Evolutionary conservation across 2,329 filamentous ascomycete species (phyloP).

Genomic region (Huntiella savannae): DNA sequence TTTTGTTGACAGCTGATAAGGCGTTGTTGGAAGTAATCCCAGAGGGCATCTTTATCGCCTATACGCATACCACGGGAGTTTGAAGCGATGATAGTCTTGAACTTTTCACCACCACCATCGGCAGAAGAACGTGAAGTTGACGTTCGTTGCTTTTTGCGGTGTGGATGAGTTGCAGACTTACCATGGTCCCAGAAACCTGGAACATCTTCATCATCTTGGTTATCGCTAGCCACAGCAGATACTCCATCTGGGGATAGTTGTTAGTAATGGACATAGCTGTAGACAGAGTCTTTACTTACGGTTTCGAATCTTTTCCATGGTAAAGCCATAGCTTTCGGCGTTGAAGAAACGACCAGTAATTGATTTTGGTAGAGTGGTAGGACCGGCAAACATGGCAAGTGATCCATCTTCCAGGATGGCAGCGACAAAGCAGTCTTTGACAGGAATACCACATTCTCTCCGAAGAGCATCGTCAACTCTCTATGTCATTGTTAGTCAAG

Average conservation of each 20-base stretch:
- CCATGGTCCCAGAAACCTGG: too few species aligned
- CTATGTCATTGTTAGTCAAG: conserved; percentile 15
- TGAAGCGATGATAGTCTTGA: too few species aligned
- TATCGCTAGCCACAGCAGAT: not conserved
- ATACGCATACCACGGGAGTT: conserved; percentile 23
- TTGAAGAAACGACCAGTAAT: conserved; percentile 28
- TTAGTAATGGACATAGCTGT: not conserved
- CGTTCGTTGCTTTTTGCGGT: too few species aligned
- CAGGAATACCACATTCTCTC: conserved; percentile 32
- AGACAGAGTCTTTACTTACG: not conserved
- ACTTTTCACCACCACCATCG: too few species aligned
- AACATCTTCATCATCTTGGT: not conserved
- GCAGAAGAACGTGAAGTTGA: too few species aligned
- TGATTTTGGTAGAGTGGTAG: conserved; percentile 21
- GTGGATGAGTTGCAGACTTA: too few species aligned
- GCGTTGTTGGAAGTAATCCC: conserved; percentile 39
- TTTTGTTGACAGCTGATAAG: conserved; percentile 52
- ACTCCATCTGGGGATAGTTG: not conserved
- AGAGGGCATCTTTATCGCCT: conserved; percentile 33
- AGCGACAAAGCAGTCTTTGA: conserved; percentile 33
- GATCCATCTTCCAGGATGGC: conserved; percentile 29
- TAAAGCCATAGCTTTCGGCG: conserved; percentile 20
- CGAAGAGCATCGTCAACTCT: conserved; percentile 32
- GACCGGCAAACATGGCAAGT: conserved; percentile 26
- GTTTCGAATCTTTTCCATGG: conserved; percentile 3